Base-by-base conservation (phyloP, 2,329 filamentous ascomycete species). In the Fusarium napiforme region DNA sequence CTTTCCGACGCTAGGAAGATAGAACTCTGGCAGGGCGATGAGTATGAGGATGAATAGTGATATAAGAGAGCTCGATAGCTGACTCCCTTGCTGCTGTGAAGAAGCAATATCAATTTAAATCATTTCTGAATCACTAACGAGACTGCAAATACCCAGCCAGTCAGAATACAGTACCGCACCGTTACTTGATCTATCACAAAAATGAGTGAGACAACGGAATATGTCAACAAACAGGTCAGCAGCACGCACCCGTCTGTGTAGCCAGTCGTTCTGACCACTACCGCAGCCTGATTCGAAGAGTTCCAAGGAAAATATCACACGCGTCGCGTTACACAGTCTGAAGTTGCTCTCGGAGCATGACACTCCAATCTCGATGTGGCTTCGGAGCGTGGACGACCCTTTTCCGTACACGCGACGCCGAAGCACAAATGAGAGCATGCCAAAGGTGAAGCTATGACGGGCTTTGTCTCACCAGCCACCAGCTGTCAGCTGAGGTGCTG, bases 31-130 rank as follows among this genome's bases (percentile, higher is more conserved):
- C 4, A 1, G 36, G 36, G 53, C 28, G 53, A 23, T 16, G 30
- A 16, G 11, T 0, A 45, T 37, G n/a, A 36, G 7, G 19, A 55
- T 14, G n/a, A 7, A 45, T 11, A 4, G 3, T 21, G 5, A 2
- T 45, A 57, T 46, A 57, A 57, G 39, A 57, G 21, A 57, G 15
- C 7, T 26, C 23, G 23, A 23, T 18, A 16, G 50, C 21, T 23
- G 46, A 3, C 16, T 26, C 21, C 39, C 16, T 50, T 9, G 16
- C 10, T 7, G 3, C 16, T 12, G 16, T 11, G 4, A 18, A 16
- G 21, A 57, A 34, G 28, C 7, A 16, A 34, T 12, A 23, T 23
- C 23, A 5, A 9, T 16, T 21, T 26, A 1, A 34, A 16, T 34
- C 28, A 45, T 26, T 45, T 19, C 32, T 45, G 12, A 21, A 2